A percentile compares a stretch with the other conserved stretches of the same genome.
Conservation (phyloP, 805 yeast species). For the Kodamaea hsintzibuensis region DNA sequence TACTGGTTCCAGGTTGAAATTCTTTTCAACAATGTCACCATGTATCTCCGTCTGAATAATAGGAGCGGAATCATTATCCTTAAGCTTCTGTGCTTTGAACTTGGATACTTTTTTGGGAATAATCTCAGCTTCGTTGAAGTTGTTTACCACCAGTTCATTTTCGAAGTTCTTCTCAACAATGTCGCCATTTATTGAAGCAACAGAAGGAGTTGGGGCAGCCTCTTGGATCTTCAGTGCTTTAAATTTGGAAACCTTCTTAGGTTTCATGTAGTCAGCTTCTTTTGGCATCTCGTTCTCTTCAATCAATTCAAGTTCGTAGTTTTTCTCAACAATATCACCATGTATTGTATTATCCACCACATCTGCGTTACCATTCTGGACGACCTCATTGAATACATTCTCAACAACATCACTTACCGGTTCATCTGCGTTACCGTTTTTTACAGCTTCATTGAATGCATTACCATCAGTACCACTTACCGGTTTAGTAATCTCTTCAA, state of each 20-base stretch:
- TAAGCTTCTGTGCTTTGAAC: constrained; percentile 2
- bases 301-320: not conserved
- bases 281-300: not conserved
- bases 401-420: not conserved
- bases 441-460: not conserved
- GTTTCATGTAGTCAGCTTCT: not conserved
- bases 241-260: constrained; percentile 13
- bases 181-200: not conserved
- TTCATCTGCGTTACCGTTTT: not conserved
- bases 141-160: not conserved
- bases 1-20: not conserved
- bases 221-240: constrained; percentile 8
- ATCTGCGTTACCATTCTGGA: too few relatives aligned
- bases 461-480: not conserved
- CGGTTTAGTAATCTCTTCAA: not conserved
- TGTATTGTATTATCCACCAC: not conserved
- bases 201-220: not conserved
- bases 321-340: constrained; percentile 7
- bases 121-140: too few relatives aligned
- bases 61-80: not conserved
- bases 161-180: not conserved
- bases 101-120: constrained; percentile 4
- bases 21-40: not conserved
- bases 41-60: not conserved
- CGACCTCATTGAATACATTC: too few relatives aligned